phyloP scores from a whole-genome alignment of 2,329 filamentous ascomycete genomes.

The Cercospora sp. region DNA sequence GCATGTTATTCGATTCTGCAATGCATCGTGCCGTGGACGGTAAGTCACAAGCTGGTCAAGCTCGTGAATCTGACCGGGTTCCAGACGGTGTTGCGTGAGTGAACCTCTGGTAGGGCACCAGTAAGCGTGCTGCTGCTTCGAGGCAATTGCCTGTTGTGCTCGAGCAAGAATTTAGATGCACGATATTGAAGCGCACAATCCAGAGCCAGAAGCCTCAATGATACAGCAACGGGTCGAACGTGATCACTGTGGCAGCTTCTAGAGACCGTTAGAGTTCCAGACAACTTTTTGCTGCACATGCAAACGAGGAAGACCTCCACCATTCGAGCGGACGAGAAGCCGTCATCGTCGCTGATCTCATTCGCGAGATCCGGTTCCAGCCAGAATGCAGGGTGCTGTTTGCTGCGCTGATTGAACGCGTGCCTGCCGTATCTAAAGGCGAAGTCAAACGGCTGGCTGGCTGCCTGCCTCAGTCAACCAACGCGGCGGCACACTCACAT shows the following conservation, averaged over 20 bases:
- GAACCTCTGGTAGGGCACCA: background rate
- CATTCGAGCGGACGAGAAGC: background rate
- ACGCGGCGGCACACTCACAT: background rate
- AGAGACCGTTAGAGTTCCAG: background rate
- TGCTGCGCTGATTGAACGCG: background rate
- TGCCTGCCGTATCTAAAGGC: background rate
- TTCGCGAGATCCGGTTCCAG: background rate
- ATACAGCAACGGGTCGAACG: background rate
- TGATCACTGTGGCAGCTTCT: background rate
- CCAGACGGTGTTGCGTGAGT: background rate
- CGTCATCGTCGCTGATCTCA: background rate
- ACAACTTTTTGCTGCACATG: background rate
- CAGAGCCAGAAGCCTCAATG: background rate
- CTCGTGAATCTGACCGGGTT: background rate
- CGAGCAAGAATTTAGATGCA: background rate
- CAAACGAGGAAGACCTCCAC: background rate
- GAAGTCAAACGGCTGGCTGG: background rate
- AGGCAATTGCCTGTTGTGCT: background rate
- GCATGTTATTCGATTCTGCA: background rate
- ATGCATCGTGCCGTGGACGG: background rate
- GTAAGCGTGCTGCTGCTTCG: background rate
- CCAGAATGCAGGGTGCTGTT: background rate
- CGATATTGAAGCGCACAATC: background rate
- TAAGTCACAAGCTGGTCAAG: background rate
- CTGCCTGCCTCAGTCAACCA: background rate